Conservation (phyloP, 164 flowering plant species). For the Protea cynaroides region DNA sequence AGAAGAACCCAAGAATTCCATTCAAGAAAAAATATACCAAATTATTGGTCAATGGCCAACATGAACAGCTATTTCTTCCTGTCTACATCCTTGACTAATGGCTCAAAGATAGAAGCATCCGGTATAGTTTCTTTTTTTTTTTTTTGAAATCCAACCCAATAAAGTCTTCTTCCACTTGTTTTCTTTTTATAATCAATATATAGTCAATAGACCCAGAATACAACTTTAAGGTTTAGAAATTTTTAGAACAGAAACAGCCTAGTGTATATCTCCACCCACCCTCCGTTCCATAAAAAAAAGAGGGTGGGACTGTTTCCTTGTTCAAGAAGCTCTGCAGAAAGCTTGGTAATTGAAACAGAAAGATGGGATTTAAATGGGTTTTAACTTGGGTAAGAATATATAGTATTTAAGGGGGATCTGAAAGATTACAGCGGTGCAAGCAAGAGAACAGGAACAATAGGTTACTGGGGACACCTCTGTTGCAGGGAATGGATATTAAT, state of each 20-base stretch:
- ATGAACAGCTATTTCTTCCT: background rate
- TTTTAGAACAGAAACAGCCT: background rate
- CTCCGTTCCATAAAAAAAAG: background rate
- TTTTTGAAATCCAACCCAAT: background rate
- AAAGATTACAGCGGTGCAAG: background rate
- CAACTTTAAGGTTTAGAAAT: no score
- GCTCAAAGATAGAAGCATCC: no score
- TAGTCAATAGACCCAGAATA: background rate
- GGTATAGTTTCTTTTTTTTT: no score
- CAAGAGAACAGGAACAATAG: background rate
- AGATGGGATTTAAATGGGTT: conserved; percentile 7
- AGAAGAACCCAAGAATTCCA: background rate
- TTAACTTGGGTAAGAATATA: background rate
- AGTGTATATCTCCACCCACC: background rate
- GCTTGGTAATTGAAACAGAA: no score
- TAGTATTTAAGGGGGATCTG: background rate
- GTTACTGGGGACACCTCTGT: background rate
- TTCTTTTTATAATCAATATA: background rate
- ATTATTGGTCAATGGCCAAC: background rate
- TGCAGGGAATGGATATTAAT: conserved; percentile 5
- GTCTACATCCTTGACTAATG: no score
- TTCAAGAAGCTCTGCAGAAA: background rate
- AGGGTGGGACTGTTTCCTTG: background rate
- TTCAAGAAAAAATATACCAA: background rate
- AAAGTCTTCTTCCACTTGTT: conserved; percentile 3